Conservation (phyloP, 2,329 filamentous ascomycete genomes). For the Verticillium longisporum region DNA sequence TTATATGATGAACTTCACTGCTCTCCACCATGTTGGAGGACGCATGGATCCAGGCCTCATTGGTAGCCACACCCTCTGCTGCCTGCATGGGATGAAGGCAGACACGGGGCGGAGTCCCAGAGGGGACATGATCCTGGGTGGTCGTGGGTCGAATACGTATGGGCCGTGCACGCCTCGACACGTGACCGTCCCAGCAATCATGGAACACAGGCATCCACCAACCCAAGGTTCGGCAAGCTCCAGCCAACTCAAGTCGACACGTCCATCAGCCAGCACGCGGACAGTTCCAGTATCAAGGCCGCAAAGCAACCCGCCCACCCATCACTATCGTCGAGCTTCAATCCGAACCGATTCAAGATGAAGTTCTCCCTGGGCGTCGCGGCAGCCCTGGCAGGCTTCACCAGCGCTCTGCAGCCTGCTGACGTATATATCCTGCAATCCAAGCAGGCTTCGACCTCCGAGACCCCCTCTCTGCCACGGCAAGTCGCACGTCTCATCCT, state of each 20-base stretch:
- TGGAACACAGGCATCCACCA: not conserved
- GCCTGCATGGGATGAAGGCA: not conserved
- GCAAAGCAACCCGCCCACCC: not conserved
- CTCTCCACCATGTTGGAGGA: no score
- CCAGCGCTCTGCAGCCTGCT: slow-evolving; percentile 33
- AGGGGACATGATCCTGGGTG: not conserved
- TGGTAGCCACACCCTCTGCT: not conserved
- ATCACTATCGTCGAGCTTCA: slow-evolving; percentile 1
- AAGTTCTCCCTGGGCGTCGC: slow-evolving; percentile 33
- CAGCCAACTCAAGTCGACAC: slow-evolving; percentile 1
- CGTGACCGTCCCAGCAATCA: not conserved
- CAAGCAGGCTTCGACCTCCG: slow-evolving; percentile 21
- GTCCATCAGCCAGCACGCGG: no score
- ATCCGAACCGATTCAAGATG: slow-evolving; percentile 23
- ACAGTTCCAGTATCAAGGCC: not conserved
- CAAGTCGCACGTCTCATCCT: slow-evolving; percentile 52
- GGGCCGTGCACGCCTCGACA: not conserved
- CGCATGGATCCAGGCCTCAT: no score
- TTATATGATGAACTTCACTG: no score
- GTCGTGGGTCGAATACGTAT: not conserved
- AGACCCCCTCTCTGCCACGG: slow-evolving; percentile 38
- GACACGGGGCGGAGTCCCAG: not conserved
- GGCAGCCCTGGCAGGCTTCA: slow-evolving; percentile 29
- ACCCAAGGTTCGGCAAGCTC: slow-evolving; percentile 2
- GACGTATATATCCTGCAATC: slow-evolving; percentile 47